Conservation (phyloP, 192 early-diverging fungal species). For the Podila horticola region DNA sequence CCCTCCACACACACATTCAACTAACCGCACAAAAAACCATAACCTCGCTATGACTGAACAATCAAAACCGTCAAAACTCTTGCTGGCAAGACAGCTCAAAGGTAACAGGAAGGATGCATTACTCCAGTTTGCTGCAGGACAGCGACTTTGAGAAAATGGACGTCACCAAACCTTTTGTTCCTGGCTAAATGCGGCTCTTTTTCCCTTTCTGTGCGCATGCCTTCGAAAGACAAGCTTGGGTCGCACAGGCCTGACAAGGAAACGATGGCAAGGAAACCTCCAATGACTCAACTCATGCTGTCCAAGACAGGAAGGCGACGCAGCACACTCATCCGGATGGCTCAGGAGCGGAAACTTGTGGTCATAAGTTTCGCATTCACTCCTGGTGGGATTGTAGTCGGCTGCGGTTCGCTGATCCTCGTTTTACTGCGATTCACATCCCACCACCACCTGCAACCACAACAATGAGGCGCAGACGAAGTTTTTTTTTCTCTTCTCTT, state of each 20-base stretch:
- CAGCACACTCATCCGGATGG: too few species aligned
- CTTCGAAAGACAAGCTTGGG: background rate
- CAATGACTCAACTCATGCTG: background rate
- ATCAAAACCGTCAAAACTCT: slow-evolving; percentile 21
- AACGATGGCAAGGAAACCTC: background rate
- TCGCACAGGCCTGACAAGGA: background rate
- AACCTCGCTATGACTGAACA: background rate
- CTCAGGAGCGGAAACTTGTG: too few species aligned
- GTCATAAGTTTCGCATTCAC: too few species aligned
- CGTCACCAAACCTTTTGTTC: background rate
- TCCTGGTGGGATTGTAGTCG: too few species aligned
- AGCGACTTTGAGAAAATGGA: background rate
- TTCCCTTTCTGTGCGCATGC: background rate
- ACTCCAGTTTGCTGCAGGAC: background rate
- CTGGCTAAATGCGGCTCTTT: background rate
- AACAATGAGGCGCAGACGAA: too few species aligned
- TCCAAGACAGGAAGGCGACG: too few species aligned
- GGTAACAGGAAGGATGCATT: slow-evolving; percentile 9
- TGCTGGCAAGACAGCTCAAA: slow-evolving; percentile 38
- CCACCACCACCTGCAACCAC: too few species aligned
- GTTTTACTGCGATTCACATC: too few species aligned
- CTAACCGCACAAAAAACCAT: background rate
- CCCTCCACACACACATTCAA: background rate
- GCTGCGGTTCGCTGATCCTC: too few species aligned
- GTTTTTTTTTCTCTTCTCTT: too few species aligned